phyloP scores from a whole-genome alignment of 768 basidiomycete genomes.

The Antrodiella citrinella region DNA sequence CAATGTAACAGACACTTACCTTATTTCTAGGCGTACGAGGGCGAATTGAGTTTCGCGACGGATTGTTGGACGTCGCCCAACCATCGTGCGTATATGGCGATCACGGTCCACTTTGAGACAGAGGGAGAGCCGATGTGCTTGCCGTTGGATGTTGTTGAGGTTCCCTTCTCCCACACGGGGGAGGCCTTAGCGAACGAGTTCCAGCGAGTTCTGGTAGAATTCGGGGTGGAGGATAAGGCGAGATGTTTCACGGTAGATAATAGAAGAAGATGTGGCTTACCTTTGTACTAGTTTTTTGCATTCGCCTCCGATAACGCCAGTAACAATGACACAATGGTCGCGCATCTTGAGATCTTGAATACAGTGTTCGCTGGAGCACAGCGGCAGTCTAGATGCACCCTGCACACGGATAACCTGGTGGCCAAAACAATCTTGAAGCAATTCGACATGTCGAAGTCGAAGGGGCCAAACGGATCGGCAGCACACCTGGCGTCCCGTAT shows the following conservation, averaged over 20 bases:
- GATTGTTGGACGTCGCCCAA: slow-evolving; percentile 33
- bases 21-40: slow-evolving; percentile 19
- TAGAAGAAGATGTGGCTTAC: background rate
- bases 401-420: slow-evolving; percentile 10
- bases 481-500: background rate
- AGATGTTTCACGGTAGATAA: slow-evolving; percentile 1
- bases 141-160: slow-evolving; percentile 31
- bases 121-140: slow-evolving; percentile 21
- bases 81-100: slow-evolving; percentile 23
- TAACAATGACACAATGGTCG: slow-evolving; percentile 12
- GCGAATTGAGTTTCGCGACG: slow-evolving; percentile 24
- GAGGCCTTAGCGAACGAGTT: slow-evolving; percentile 27
- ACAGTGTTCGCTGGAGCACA: background rate
- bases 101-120: slow-evolving; percentile 26
- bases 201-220: slow-evolving; percentile 25
- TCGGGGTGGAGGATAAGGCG: slow-evolving; percentile 28
- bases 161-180: slow-evolving; percentile 28
- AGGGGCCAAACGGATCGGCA: no score
- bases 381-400: slow-evolving; percentile 8
- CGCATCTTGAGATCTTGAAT: background rate
- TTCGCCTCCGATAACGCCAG: slow-evolving; percentile 13
- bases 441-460: slow-evolving; percentile 7
- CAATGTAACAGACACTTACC: background rate
- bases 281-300: slow-evolving; percentile 6
- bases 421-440: slow-evolving; percentile 6